phyloP scores from a whole-genome alignment of 1,139 yeast genomes.

The Geotrichum histeridarum region DNA sequence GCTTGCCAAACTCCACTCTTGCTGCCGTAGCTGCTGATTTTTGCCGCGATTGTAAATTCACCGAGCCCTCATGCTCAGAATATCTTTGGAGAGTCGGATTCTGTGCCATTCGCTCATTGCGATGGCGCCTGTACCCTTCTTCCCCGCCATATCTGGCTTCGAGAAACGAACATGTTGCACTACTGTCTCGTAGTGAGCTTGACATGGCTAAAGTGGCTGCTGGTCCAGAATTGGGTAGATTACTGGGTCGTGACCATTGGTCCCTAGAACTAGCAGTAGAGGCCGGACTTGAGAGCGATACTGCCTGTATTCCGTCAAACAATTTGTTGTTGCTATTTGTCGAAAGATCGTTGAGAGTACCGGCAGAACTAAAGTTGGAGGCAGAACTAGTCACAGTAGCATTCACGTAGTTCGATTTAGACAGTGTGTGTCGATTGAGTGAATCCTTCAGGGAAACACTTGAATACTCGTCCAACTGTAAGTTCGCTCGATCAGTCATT shows the following conservation, averaged over 20 bases:
- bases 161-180: slow-evolving; percentile 8
- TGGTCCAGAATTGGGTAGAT: not conserved
- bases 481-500: too few species aligned
- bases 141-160: slow-evolving; percentile 12
- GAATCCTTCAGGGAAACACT: slow-evolving; percentile 3
- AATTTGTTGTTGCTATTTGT: slow-evolving; percentile 2
- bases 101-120: slow-evolving; percentile 2
- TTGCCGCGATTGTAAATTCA: not conserved
- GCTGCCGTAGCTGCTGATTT: not conserved
- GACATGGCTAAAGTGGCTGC: not conserved
- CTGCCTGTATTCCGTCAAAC: not conserved
- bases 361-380: slow-evolving; percentile 16
- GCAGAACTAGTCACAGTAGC: slow-evolving; percentile 8
- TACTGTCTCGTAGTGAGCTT: not conserved
- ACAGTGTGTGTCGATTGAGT: not conserved
- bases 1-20: not conserved
- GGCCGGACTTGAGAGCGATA: not conserved
- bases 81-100: not conserved
- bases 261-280: not conserved
- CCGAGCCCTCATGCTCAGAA: not conserved
- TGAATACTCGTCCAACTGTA: not conserved
- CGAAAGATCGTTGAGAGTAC: slow-evolving; percentile 4
- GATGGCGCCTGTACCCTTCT: slow-evolving; percentile 7
- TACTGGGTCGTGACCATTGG: not conserved
- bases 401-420: slow-evolving; percentile 1